Percentiles rank a stretch among this genome's conserved stretches.
These are phyloP conservation scores for Trametes pubescens DNA, from an alignment of 1,284 basidiomycete species.

Conservation along the genomic window DNA sequence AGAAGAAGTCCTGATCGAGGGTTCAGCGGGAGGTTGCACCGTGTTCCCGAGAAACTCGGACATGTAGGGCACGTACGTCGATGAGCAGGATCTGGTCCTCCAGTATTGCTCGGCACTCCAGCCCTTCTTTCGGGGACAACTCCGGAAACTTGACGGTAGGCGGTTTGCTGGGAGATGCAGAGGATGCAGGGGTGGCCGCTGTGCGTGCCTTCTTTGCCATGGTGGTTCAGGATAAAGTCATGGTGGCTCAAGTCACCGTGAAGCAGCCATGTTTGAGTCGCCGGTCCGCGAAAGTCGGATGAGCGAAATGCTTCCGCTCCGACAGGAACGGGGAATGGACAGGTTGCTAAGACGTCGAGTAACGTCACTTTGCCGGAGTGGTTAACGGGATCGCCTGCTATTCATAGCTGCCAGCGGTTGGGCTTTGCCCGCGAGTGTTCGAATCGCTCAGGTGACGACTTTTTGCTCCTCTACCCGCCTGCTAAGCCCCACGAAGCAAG, in stretches of 20 bases:
- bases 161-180: constrained; percentile 10
- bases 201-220: constrained; percentile 32
- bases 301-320: constrained; percentile 5
- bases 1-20: constrained; percentile 60
- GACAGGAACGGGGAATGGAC: neutral
- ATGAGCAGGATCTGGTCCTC: constrained; percentile 74
- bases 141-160: constrained; percentile 40
- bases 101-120: constrained; percentile 56
- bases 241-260: neutral
- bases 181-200: constrained; percentile 5
- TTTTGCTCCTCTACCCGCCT: no score
- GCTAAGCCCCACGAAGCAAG: no score
- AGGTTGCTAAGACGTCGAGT: neutral
- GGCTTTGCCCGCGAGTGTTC: constrained; percentile 83
- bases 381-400: constrained; percentile 94
- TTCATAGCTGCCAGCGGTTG: constrained; percentile 42
- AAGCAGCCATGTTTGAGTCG: neutral
- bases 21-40: constrained; percentile 20
- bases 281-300: constrained; percentile 17
- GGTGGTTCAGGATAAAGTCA: neutral
- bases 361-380: constrained; percentile 89
- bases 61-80: constrained; percentile 51
- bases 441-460: constrained; percentile 87
- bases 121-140: constrained; percentile 51
- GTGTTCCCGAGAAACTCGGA: neutral